Conservation (phyloP, 805 yeast genomes). For the Metschnikowia noctiluminum region DNA sequence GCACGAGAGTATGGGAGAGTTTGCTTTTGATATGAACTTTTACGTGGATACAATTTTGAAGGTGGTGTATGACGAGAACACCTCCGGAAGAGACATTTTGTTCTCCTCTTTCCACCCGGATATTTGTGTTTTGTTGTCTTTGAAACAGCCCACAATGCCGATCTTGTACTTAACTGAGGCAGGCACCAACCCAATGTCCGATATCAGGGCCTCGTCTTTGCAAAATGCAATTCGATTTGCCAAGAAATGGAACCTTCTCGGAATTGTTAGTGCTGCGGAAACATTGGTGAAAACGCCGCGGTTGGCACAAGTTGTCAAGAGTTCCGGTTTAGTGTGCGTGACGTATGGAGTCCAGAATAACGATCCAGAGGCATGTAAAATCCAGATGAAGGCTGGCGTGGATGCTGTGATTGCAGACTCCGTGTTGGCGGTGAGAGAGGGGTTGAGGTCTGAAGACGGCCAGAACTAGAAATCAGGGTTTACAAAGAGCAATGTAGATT, state of each 20-base stretch:
- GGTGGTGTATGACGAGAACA: conserved; percentile 70
- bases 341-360: conserved; percentile 87
- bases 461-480: conserved; percentile 1
- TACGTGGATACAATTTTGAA: conserved; percentile 87
- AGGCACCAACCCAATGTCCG: conserved; percentile 85
- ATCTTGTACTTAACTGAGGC: conserved; percentile 85
- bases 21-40: conserved; percentile 76
- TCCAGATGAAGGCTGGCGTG: conserved; percentile 90
- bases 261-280: conserved; percentile 85
- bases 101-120: conserved; percentile 96
- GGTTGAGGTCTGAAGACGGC: conserved; percentile 42
- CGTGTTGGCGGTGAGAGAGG: conserved; percentile 89
- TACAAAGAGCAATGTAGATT: too few relatives aligned
- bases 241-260: conserved; percentile 84
- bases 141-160: conserved; percentile 93
- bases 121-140: conserved; percentile 74
- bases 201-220: conserved; percentile 78
- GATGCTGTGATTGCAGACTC: conserved; percentile 98
- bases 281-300: conserved; percentile 89
- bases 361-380: conserved; percentile 74
- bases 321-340: conserved; percentile 87
- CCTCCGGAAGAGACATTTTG: conserved; percentile 77
- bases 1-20: conserved; percentile 80
- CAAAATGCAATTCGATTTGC: conserved; percentile 92
- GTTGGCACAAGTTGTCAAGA: conserved; percentile 84